Base-by-base conservation (phyloP, 768 basidiomycete genomes). In the Pulveroboletus sp. region DNA sequence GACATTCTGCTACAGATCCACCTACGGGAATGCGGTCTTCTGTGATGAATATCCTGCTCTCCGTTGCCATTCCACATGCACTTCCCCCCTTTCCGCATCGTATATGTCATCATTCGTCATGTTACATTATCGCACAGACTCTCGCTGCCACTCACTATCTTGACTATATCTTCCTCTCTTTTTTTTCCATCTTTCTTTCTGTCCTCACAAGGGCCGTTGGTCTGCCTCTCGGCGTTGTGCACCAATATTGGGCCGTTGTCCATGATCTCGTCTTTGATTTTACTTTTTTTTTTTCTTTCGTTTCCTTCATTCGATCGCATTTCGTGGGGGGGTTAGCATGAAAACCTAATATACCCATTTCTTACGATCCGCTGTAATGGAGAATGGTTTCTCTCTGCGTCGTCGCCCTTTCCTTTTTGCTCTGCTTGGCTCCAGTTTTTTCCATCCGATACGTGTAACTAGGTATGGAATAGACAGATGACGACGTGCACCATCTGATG, bases 1-100 rank as follows among this genome's bases (percentile, higher is more conserved):
- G 90, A 92, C 59, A 92, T 92, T 59, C 80, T 93, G 31, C 75
- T 93, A 44, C 90, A 92, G 61, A 75, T 90, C 31, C 90, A 93
- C 64, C 72, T 92, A 52, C 81, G 90, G 51, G 90, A 93, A 66
- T 92, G 90, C 58, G 90, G 90, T 47, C 76, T 92, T 55, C 75
- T 93, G 59, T 67, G 56, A 68, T 51, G 5, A 14, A 32, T 14
- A 36, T 17, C 34, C 35, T 6, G 24, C 34, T 21, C 32, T 49
- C 12, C 12, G 21, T 39, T 51, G 23, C 31, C n/a, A 6, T 42
- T 43, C n/a, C 17, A 40, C 42, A 48, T 45, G 20, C 37, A 21
- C n/a, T 24, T n/a, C 31, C 38, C 24, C 39, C 39, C 32, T 49
- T 31, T 38, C 43, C 29, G 48, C 55, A 53, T 57, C 52, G 39